Percentiles rank a stretch among this genome's conserved stretches.
phyloP scores from a whole-genome alignment of 2,329 filamentous ascomycete genomes.

The Leptographium lundbergii region DNA sequence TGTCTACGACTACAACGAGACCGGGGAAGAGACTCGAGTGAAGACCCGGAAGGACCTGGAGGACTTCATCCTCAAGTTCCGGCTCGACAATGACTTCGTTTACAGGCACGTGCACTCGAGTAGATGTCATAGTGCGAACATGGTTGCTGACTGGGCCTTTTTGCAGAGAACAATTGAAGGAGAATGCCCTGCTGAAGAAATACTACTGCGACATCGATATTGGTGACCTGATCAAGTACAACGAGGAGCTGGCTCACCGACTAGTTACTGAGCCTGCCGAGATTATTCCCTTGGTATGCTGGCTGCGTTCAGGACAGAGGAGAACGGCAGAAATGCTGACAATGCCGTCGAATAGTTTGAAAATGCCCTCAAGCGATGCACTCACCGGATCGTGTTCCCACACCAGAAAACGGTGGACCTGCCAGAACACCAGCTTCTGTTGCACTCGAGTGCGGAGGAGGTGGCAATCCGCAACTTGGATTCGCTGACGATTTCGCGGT shows the following conservation, averaged over 20 bases:
- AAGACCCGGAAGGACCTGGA: slow-evolving; percentile 70
- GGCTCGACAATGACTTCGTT: slow-evolving; percentile 86
- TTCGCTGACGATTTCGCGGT: slow-evolving; percentile 79
- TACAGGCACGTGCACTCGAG: slow-evolving; percentile 56
- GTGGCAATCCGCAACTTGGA: slow-evolving; percentile 91
- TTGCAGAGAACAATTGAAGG: slow-evolving; percentile 76
- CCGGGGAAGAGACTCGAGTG: slow-evolving; percentile 54
- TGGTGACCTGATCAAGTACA: slow-evolving; percentile 88
- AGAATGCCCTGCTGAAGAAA: slow-evolving; percentile 88
- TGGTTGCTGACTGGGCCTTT: slow-evolving; percentile 16
- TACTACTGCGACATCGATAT: slow-evolving; percentile 96
- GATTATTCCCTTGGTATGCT: slow-evolving; percentile 69
- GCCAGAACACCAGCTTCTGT: slow-evolving; percentile 84
- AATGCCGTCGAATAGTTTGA: slow-evolving; percentile 55
- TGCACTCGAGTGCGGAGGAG: slow-evolving; percentile 83
- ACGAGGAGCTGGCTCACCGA: slow-evolving; percentile 85
- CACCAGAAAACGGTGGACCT: slow-evolving; percentile 53
- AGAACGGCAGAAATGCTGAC: slow-evolving; percentile 1
- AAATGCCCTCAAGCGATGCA: slow-evolving; percentile 76
- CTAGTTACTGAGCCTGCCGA: slow-evolving; percentile 83
- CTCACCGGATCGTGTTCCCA: slow-evolving; percentile 85
- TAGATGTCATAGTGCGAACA: neutral
- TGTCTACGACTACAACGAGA: slow-evolving; percentile 58
- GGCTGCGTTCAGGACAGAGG: slow-evolving; percentile 14
- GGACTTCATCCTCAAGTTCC: slow-evolving; percentile 86